Conservation (phyloP, 163 green algal genomes). For the Prototheca wickerhamii region DNA sequence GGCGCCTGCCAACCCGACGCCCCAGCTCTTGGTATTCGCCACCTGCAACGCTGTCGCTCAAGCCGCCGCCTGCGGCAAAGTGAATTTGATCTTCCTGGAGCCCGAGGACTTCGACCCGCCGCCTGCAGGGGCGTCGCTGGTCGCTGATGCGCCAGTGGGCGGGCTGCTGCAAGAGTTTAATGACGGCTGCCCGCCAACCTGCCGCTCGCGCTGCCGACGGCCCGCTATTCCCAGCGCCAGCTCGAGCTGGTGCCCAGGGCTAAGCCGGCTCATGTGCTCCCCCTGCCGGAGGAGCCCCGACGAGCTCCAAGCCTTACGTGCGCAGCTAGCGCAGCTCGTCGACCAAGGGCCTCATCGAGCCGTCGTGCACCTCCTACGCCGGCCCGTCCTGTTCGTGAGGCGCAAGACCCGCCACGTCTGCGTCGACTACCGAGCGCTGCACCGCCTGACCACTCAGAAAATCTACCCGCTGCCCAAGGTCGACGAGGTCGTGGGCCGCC, state of each 20-base stretch:
- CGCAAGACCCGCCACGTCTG: slow-evolving; percentile 51
- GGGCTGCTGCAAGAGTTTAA: too few relatives aligned
- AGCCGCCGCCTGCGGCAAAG: too few relatives aligned
- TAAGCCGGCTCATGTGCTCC: background rate
- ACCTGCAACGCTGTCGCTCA: too few relatives aligned
- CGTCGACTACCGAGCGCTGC: slow-evolving; percentile 58
- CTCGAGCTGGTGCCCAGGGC: slow-evolving; percentile 11
- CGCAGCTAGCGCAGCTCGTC: slow-evolving; percentile 34
- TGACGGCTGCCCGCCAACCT: slow-evolving; percentile 4
- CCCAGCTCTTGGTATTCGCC: too few relatives aligned
- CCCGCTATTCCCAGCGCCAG: slow-evolving; percentile 4
- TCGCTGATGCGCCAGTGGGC: too few relatives aligned
- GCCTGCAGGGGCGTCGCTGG: too few relatives aligned
- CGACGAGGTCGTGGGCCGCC: slow-evolving; percentile 45
- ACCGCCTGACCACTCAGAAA: slow-evolving; percentile 50
- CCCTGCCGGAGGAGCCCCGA: slow-evolving; percentile 3
- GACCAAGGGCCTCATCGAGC: slow-evolving; percentile 31
- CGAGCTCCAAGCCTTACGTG: slow-evolving; percentile 34
- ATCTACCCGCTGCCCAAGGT: slow-evolving; percentile 48
- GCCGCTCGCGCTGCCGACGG: slow-evolving; percentile 10
- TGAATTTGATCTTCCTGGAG: too few relatives aligned
- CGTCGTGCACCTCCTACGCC: slow-evolving; percentile 37
- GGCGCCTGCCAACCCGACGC: too few relatives aligned
- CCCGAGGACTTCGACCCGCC: too few relatives aligned
- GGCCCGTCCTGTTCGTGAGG: slow-evolving; percentile 47